Conservation (phyloP, 495 filamentous ascomycete species). For the Pyrenula aspistea region DNA sequence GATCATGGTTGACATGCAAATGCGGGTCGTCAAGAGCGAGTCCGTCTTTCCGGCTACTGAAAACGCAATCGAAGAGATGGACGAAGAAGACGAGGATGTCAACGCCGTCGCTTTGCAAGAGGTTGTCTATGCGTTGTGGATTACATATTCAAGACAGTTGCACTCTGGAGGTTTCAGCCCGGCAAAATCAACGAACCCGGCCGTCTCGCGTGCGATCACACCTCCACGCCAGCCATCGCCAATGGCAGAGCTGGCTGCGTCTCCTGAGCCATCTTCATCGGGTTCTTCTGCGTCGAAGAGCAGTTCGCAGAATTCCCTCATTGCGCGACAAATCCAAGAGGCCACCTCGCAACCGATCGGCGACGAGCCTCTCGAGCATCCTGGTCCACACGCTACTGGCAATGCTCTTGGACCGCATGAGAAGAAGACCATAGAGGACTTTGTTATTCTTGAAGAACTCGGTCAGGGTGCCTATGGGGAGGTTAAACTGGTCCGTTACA, state of each 20-base stretch:
- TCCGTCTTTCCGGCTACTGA: conserved; percentile 25
- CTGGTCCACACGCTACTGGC: background rate
- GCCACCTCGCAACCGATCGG: conserved; percentile 45
- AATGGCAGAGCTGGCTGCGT: conserved; percentile 25
- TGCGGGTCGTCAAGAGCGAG: conserved; percentile 89
- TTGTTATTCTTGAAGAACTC: conserved; percentile 93
- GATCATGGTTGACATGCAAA: conserved; percentile 85
- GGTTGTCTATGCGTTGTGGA: conserved; percentile 89
- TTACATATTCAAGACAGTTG: conserved; percentile 88
- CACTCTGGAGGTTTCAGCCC: conserved; percentile 56
- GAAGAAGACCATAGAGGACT: conserved; percentile 83
- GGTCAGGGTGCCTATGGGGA: conserved; percentile 96
- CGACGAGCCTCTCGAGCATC: conserved; percentile 31
- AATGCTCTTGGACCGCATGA: conserved; percentile 23
- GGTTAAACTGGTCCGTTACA: conserved; percentile 89
- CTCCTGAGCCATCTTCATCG: conserved; percentile 65
- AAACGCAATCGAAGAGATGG: conserved; percentile 24
- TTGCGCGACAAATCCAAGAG: conserved; percentile 67
- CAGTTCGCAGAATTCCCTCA: conserved; percentile 38
- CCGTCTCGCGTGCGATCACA: conserved; percentile 3
- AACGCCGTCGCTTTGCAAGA: conserved; percentile 47
- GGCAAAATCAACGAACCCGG: background rate
- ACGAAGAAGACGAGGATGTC: conserved; percentile 24
- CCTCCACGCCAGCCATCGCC: conserved; percentile 3
- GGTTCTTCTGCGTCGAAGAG: conserved; percentile 46